phyloP scores from a whole-genome alignment of 2,329 filamentous ascomycete genomes.

The Arthrinium phaeospermum region DNA sequence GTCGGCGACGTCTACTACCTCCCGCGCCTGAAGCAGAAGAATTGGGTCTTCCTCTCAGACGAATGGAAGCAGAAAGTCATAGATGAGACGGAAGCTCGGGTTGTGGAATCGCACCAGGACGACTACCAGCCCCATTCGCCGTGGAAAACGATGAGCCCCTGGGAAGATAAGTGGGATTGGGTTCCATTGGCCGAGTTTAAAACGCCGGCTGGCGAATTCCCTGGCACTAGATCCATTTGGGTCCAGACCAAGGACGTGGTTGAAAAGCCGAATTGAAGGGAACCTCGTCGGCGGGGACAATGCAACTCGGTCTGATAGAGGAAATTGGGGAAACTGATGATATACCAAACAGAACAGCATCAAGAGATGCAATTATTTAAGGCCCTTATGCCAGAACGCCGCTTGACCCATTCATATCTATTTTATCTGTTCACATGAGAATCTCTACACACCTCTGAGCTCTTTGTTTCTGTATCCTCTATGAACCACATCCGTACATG shows the following conservation, averaged over 20 bases:
- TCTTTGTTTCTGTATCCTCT: background rate
- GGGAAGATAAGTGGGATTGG: background rate
- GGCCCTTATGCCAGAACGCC: too few species aligned
- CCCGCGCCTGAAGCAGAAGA: background rate
- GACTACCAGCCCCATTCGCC: background rate
- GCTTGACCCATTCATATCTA: too few species aligned
- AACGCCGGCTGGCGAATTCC: background rate
- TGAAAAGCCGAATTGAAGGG: background rate
- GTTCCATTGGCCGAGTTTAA: background rate
- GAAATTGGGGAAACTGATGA: too few species aligned
- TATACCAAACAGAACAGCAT: too few species aligned
- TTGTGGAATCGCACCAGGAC: background rate
- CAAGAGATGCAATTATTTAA: too few species aligned
- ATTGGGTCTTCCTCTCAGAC: background rate
- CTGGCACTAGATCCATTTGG: background rate
- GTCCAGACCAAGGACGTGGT: background rate
- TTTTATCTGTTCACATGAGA: too few species aligned
- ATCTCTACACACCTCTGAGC: background rate
- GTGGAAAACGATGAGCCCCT: background rate
- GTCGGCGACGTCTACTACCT: conserved; percentile 13
- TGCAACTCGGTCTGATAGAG: background rate
- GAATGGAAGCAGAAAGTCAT: background rate
- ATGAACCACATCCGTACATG: background rate
- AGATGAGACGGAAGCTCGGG: background rate
- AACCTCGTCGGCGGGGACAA: background rate